Evolutionary conservation across 1,284 basidiomycete species (phyloP), one percentile per base, ranked within the genome.

Genomic region (Moesziomyces sp.): DNA sequence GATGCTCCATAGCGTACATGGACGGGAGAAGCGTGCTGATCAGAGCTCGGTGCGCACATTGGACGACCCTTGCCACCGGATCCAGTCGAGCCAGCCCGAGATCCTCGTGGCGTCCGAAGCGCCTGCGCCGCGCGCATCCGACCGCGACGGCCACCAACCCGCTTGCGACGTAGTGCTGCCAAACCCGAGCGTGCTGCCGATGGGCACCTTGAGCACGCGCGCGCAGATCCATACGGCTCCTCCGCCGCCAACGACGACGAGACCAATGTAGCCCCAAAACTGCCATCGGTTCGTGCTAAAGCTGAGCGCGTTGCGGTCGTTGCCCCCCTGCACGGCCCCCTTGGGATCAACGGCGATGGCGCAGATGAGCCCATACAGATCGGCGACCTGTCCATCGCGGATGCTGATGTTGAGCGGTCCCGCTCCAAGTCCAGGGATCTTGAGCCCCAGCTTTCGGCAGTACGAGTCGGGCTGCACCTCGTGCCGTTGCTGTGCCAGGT

Each of bases 381-480:
- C 93, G n/a, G 94, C 94, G 21, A 89, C 89, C 84, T 94, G 91
- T 47, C 89, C 91, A 3, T 90, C 90, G 83, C 91, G 91, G 47
- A 96, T 91, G 46, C 70, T 76, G 43, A 83, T 74, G 57, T 73
- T 78, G 35, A 83, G 69, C 40, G 81, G 81, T 0, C 81, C 82
- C 6, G 77, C 71, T 51, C 76, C 76, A n/a, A 80, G 52, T 1
- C 74, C 73, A 21, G 76, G 79, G 40, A 83, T 79, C 58, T 71
- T 62, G 47, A 84, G 63, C 0, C 81, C 82, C 0, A 84, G 71
- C 58, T 83, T 82, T 57, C 78, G 70, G 64, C 81, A 83, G 85
- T 99, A 99, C 14, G 95, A 93, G 83, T 98, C 96, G 43, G 96
- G 96, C 85, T 99, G 96, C 16, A 98, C 95, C 87, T 98, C 95